A percentile compares a stretch with the other conserved stretches of the same genome.
These are phyloP conservation scores for Papilionanthe hybrid DNA, from an alignment of 116 monocot species.

Conservation along the genomic window DNA sequence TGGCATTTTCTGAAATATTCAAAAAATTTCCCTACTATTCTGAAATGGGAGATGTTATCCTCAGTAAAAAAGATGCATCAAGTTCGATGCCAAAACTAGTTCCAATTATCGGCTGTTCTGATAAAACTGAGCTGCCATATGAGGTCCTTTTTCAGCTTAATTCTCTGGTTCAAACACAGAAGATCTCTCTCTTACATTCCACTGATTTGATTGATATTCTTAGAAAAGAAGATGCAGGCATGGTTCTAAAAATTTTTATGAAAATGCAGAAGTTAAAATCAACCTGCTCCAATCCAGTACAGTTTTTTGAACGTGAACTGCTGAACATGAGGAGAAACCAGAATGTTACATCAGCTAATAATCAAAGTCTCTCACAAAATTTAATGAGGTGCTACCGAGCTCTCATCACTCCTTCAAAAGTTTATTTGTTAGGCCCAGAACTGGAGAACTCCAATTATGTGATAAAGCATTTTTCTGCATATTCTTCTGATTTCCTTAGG, in stretches of 20 bases:
- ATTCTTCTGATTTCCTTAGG: slow-evolving; percentile 82
- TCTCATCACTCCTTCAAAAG: slow-evolving; percentile 80
- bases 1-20: slow-evolving; percentile 33
- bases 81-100: slow-evolving; percentile 31
- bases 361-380: slow-evolving; percentile 16
- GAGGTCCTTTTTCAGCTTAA: slow-evolving; percentile 85
- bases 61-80: slow-evolving; percentile 17
- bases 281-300: slow-evolving; percentile 63
- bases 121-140: slow-evolving; percentile 27
- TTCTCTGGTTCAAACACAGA: slow-evolving; percentile 77
- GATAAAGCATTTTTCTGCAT: slow-evolving; percentile 53
- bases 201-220: slow-evolving; percentile 51
- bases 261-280: slow-evolving; percentile 54
- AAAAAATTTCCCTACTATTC: slow-evolving; percentile 35
- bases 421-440: slow-evolving; percentile 90
- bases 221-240: slow-evolving; percentile 32
- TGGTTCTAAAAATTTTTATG: slow-evolving; percentile 37
- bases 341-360: slow-evolving; percentile 11
- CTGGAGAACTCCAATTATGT: slow-evolving; percentile 77
- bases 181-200: slow-evolving; percentile 51
- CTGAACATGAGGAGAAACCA: slow-evolving; percentile 19
- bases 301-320: slow-evolving; percentile 48
- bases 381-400: slow-evolving; percentile 73
- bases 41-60: slow-evolving; percentile 48
- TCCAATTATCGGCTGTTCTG: slow-evolving; percentile 49